Conservation (phyloP, 768 basidiomycete species). For the Naganishia kalamii region DNA sequence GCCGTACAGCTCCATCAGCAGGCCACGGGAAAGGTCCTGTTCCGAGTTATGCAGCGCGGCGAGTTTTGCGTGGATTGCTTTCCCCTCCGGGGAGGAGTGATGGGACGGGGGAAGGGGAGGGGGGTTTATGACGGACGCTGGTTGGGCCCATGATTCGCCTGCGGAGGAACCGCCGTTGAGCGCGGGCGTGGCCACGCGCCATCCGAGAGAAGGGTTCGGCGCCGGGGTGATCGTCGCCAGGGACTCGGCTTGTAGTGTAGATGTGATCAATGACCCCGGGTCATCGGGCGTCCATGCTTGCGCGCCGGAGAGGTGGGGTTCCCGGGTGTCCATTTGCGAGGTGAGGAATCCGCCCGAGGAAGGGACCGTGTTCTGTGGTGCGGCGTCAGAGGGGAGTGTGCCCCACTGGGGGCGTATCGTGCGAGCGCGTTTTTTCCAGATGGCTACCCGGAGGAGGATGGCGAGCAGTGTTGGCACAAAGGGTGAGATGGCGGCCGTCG, state of each 20-base stretch:
- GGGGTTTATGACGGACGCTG: neutral
- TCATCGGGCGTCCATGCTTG: neutral
- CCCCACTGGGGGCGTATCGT: constrained; percentile 4
- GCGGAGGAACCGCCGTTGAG: neutral
- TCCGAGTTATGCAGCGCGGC: neutral
- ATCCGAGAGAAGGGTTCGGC: neutral
- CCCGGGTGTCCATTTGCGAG: neutral
- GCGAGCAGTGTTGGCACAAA: neutral
- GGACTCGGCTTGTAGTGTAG: neutral
- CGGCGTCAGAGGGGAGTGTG: neutral
- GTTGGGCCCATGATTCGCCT: constrained; percentile 1
- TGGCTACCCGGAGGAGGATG: neutral
- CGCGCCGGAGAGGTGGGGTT: neutral
- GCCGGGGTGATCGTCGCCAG: neutral
- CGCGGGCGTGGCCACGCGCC: neutral
- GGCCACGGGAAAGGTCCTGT: neutral
- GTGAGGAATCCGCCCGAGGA: constrained; percentile 5
- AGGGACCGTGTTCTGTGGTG: constrained; percentile 1
- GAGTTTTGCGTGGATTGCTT: neutral
- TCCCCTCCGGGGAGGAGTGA: neutral
- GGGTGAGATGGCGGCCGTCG: neutral
- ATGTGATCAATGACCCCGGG: neutral
- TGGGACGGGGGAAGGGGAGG: neutral
- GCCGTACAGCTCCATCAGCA: neutral
- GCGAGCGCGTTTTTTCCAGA: neutral